Base-by-base conservation (phyloP, 495 filamentous ascomycete species). In the Cercophora scortea region DNA sequence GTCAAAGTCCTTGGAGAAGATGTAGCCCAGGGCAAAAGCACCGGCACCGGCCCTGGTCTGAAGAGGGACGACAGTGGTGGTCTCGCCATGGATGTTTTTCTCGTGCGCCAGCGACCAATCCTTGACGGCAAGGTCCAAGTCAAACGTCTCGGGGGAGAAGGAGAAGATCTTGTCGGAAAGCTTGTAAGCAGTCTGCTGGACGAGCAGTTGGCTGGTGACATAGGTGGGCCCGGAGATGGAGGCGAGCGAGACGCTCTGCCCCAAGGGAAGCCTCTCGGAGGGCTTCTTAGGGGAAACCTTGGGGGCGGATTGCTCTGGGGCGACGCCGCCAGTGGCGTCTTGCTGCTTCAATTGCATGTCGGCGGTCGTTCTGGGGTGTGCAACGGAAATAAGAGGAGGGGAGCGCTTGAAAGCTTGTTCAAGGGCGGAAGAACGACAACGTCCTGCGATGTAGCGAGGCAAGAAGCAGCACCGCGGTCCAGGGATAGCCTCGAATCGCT, bases 91-190 rank as follows among this genome's bases (percentile, higher is more conserved):
- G 45, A 83, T 81, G 71, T 97, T 97, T 62, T 77, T 72, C 55
- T 87, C 85, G 32, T 76, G 68, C 47, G 76, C 65, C 4, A 64
- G 59, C 34, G 79, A 77, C 93, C 93, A 98, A 54, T 82, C 64
- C 64, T 84, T 86, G 13, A 87, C 81, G 32, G 91, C 87, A 46
- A 81, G 62, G 69, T 96, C 92, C 45, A 98, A 78, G 61, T 92
- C 86, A 61, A 96, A 97, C 25, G 87, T 85, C 59, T 95, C 87
- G 8, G 91, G 90, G 13, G 94, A 96, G 73, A 95, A 96, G 36
- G 90, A 87, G 73, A 95, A 98, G 68, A 97, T 82, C 74, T 93
- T 94, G 75, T 96, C 90, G 52, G 89, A 95, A 53, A 98, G 79
- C 47, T 86, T 74, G 69, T 95, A 97, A 47, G 93, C 87, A 52